These are phyloP conservation scores for Lentinula sp. DNA, from an alignment of 768 basidiomycete genomes.

Conservation along the genomic window DNA sequence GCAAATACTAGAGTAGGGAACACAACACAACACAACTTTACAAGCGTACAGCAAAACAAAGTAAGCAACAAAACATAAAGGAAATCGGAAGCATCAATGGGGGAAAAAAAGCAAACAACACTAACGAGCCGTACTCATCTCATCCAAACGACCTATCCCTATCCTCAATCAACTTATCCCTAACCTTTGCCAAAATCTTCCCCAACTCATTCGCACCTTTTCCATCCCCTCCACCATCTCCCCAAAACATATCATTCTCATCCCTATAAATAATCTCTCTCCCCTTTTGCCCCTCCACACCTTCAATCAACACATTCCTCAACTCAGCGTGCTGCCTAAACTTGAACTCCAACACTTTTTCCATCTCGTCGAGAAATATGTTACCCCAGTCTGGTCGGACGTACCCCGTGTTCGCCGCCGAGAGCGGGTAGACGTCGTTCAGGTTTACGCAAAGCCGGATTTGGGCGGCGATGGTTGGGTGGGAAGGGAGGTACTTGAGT, in stretches of 20 bases:
- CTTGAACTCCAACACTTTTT: constrained; percentile 61
- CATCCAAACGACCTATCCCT: not conserved
- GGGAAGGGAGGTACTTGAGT: constrained; percentile 50
- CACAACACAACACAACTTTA: constrained; percentile 13
- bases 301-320: constrained; percentile 39
- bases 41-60: not conserved
- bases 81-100: not conserved
- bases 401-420: constrained; percentile 21
- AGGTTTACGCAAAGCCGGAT: constrained; percentile 39
- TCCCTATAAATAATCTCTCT: constrained; percentile 50
- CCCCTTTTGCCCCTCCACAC: constrained; percentile 39
- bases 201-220: constrained; percentile 61
- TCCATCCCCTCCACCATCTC: constrained; percentile 37
- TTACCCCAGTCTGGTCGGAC: constrained; percentile 50
- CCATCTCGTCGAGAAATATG: constrained; percentile 56
- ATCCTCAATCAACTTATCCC: constrained; percentile 34
- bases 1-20: too few relatives aligned
- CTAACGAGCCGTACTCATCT: not conserved
- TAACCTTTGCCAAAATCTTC: constrained; percentile 46
- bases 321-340: constrained; percentile 66
- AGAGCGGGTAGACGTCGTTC: constrained; percentile 29
- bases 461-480: constrained; percentile 45
- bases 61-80: not conserved
- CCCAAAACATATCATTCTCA: constrained; percentile 59
- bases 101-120: not conserved